Conservation (phyloP, 1,284 basidiomycete genomes). For the Cerioporus squamosus region DNA sequence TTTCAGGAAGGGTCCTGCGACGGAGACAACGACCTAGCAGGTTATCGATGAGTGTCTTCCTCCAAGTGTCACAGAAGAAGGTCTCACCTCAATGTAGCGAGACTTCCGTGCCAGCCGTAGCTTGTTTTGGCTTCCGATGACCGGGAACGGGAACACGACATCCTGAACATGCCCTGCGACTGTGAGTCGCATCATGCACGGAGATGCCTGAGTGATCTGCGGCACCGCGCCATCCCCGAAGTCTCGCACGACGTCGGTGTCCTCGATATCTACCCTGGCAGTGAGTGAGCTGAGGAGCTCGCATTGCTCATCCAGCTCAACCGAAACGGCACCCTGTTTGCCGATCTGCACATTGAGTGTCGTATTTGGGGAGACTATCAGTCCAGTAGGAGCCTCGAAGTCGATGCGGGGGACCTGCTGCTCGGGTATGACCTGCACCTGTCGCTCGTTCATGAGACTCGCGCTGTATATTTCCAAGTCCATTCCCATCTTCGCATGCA, state of each 20-base stretch:
- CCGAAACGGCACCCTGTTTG: slow-evolving; percentile 5
- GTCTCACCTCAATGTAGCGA: slow-evolving; percentile 52
- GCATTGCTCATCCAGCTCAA: slow-evolving; percentile 39
- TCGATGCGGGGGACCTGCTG: slow-evolving; percentile 8
- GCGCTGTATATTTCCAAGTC: slow-evolving; percentile 35
- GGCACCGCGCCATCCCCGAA: slow-evolving; percentile 29
- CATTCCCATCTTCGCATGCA: slow-evolving; percentile 32
- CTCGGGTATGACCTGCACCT: slow-evolving; percentile 38
- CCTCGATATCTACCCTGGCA: slow-evolving; percentile 29
- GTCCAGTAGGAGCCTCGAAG: background rate
- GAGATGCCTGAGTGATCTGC: slow-evolving; percentile 34
- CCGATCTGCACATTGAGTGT: slow-evolving; percentile 8
- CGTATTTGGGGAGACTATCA: background rate
- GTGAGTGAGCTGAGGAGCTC: slow-evolving; percentile 32
- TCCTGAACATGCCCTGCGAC: slow-evolving; percentile 32
- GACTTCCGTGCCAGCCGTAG: slow-evolving; percentile 55
- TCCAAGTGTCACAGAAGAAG: slow-evolving; percentile 18
- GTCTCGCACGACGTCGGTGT: slow-evolving; percentile 20
- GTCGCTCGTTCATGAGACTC: slow-evolving; percentile 32
- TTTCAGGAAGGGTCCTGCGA: slow-evolving; percentile 29
- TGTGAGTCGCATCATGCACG: slow-evolving; percentile 36
- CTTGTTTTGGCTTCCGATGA: slow-evolving; percentile 37
- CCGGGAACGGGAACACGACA: slow-evolving; percentile 40
- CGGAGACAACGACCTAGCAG: slow-evolving; percentile 33
- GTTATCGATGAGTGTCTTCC: slow-evolving; percentile 6